Base-by-base conservation (phyloP, 331 rosid genomes). In the Rosa hybrid region DNA sequence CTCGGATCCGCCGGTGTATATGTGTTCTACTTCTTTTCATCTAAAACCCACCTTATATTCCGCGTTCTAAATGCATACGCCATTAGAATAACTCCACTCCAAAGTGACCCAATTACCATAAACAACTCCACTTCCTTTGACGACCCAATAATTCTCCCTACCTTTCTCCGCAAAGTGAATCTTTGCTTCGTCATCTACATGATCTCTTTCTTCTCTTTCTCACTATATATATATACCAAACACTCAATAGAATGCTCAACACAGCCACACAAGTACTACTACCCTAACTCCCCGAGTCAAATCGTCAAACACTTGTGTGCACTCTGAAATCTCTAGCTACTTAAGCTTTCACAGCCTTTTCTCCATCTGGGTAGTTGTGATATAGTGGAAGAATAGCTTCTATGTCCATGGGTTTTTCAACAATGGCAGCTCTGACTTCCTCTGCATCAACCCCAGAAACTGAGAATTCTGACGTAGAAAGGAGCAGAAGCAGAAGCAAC, bases 111-210 rank as follows among this genome's bases (percentile, higher is more conserved):
- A 54, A 51, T 27, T 50, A 4, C 77, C 39, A 18, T 73, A 34
- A 73, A 73, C 77, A 51, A 74, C 68, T 48, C 60, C 76, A 56
- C 12, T 41, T 27, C 42, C 49, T 77, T 77, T 77, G 80, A 49
- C 74, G 74, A 65, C 49, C 80, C 74, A 77, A 49, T 77, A 65
- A 20, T 77, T 49, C 74, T n/a, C 51, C 68, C 53, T 8, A 21
- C 51, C n/a, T 74, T 56, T 54, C 50, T 56, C 80, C 73, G 56
- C 80, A 20, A 17, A 49, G 51, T 7, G 51, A 77, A 77, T 65
- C 65, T 65, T 49, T 50, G 65, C 80, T 65, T 77, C 65, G 80
- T 13, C 74, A 77, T 77, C 74, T 68, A 34, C 74, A 4, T 65
- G 51, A 77, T 77, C 65, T 50, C 13, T 30, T 1, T 12, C 38